A percentile compares a stretch with the other conserved stretches of the same genome.
Conservation (phyloP, 1,284 basidiomycete species). For the Chiua sp. region DNA sequence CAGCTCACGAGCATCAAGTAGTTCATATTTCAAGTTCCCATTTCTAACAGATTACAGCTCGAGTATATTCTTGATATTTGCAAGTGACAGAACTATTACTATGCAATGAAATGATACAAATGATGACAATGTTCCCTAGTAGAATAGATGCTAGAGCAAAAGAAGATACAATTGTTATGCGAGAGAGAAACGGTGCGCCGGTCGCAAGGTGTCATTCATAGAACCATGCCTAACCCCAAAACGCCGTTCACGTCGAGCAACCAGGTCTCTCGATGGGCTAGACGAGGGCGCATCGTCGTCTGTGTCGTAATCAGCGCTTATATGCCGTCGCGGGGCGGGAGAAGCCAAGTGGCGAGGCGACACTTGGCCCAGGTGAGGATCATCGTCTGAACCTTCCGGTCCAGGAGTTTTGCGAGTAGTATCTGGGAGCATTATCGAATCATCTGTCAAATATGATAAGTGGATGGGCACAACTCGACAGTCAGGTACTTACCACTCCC, state of each 20-base stretch:
- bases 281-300: constrained; percentile 50
- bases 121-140: constrained; percentile 20
- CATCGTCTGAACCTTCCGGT: constrained; percentile 58
- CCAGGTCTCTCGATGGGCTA: constrained; percentile 49
- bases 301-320: constrained; percentile 38
- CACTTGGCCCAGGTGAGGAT: constrained; percentile 64
- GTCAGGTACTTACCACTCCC: constrained; percentile 48
- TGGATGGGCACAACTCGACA: neutral
- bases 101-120: constrained; percentile 34
- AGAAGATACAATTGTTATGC: constrained; percentile 11
- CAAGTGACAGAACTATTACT: constrained; percentile 17
- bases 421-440: constrained; percentile 46
- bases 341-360: constrained; percentile 71
- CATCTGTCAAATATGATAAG: constrained; percentile 39
- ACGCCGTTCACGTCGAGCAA: constrained; percentile 39
- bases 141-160: constrained; percentile 24
- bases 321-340: constrained; percentile 52
- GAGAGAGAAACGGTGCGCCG: too few species aligned
- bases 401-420: constrained; percentile 7
- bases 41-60: too few species aligned
- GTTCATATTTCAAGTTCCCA: too few species aligned
- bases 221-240: constrained; percentile 27
- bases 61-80: constrained; percentile 2
- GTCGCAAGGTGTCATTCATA: too few species aligned
- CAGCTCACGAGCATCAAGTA: too few species aligned